Base-by-base conservation (phyloP, 305 asterid species). In the Nicotiana rustica region DNA sequence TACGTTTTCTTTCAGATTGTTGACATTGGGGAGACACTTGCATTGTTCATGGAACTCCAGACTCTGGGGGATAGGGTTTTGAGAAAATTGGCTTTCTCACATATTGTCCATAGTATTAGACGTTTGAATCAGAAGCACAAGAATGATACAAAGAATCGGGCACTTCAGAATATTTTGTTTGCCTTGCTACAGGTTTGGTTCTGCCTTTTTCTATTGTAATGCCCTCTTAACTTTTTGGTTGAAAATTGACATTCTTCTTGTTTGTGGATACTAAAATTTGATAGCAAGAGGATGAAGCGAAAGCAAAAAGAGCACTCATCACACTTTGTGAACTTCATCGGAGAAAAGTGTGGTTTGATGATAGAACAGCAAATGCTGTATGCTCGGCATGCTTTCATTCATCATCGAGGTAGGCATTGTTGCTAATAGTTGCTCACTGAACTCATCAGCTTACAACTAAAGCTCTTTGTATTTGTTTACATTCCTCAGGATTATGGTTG, bases 51-150 rank as follows among this genome's bases (percentile, higher is more conserved):
- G 98, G 98, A 92, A 91, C 97, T 96, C 44, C 99, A 94, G 89
- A 91, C 93, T 36, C 84, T 94, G n/a, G 98, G 92, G 52, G 99
- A 96, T 82, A 91, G 84, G 84, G 80, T 84, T 56, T 85, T 94
- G 77, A 92, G 88, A 82, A 81, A 88, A 17, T 85, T 94, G 86
- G 93, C 99, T 6, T 96, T 92, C 85, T 87, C 93, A 19, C 98
- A 96, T 79, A 88, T 93, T 78, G 86, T 96, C 86, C 92, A 92
- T 65, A 89, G 91, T 78, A 92, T 96, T 83, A 85, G 77, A 44
- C 90, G 90, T n/a, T 89, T 96, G 97, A 94, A 94, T 88, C 96
- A 89, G 91, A 94, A 92, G 90, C 97, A 92, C 86, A 96, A 94
- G 92, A 93, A 91, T 76, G 97, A 96, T 79, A 90, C 88, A 15